A percentile compares a stretch with the other conserved stretches of the same genome.
Evolutionary conservation across 192 early-diverging fungal genomes (phyloP).

Genomic region (Funneliformis mosseae): DNA sequence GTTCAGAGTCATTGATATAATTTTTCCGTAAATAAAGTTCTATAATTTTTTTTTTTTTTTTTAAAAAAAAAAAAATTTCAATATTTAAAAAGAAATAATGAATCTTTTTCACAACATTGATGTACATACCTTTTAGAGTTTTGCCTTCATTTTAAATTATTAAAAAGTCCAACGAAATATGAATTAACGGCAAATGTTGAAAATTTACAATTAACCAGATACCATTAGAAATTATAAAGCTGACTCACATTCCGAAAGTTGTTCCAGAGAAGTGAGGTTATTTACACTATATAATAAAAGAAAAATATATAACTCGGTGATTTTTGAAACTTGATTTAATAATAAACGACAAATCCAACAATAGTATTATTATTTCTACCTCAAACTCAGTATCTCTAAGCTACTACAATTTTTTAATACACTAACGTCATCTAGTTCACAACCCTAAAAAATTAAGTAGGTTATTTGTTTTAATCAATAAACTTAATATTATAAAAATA

Average conservation of each 20-base stretch:
- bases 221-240: slow-evolving; percentile 6
- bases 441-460: not conserved
- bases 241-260: slow-evolving; percentile 33
- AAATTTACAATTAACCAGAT: not conserved
- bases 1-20: slow-evolving; percentile 28
- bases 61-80: not conserved
- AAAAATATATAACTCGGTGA: not conserved
- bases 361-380: slow-evolving; percentile 13
- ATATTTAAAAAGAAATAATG: not conserved
- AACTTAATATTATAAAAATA: not conserved
- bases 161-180: not conserved
- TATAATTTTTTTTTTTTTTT: not conserved
- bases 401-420: slow-evolving; percentile 25
- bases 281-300: slow-evolving; percentile 28
- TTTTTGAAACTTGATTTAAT: not conserved
- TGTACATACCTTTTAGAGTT: slow-evolving; percentile 12
- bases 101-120: not conserved
- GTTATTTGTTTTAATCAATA: not conserved
- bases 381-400: slow-evolving; percentile 29
- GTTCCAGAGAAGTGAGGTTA: slow-evolving; percentile 28
- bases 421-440: slow-evolving; percentile 24
- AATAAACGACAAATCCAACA: not conserved
- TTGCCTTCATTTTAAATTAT: slow-evolving; percentile 18
- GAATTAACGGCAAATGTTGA: not conserved
- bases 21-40: slow-evolving; percentile 33